A percentile compares a stretch with the other conserved stretches of the same genome.
Evolutionary conservation across 1,284 basidiomycete genomes (phyloP).

Genomic region (Melampsora abietis-canadensis): DNA sequence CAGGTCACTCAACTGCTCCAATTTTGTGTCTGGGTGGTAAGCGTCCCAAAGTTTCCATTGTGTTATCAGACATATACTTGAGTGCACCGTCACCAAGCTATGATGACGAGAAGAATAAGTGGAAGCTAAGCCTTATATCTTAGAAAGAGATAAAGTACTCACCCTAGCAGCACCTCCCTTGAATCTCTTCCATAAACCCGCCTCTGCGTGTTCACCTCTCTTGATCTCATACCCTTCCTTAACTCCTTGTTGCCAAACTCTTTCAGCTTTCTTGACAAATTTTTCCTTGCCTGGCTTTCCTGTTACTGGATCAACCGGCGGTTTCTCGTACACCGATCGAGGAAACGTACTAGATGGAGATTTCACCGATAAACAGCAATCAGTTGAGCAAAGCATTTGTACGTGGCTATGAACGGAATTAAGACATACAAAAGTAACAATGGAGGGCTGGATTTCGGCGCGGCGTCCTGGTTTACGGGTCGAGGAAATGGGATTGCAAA

Average conservation of each 20-base stretch:
- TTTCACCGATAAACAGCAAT: background rate
- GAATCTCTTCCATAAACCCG: slow-evolving; percentile 16
- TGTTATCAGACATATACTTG: slow-evolving; percentile 23
- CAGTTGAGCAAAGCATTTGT: too few relatives aligned
- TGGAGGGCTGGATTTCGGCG: slow-evolving; percentile 17
- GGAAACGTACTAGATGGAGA: slow-evolving; percentile 23
- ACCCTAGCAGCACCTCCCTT: slow-evolving; percentile 16
- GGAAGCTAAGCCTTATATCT: background rate
- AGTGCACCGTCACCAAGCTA: slow-evolving; percentile 25
- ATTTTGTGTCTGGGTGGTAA: slow-evolving; percentile 31
- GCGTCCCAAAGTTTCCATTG: slow-evolving; percentile 32
- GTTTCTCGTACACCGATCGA: slow-evolving; percentile 32
- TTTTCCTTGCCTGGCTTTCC: slow-evolving; percentile 38
- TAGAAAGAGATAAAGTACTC: too few relatives aligned
- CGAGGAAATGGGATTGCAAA: slow-evolving; percentile 37
- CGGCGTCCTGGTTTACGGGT: background rate
- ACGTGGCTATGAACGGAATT: background rate
- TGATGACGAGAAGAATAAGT: background rate
- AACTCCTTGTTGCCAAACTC: slow-evolving; percentile 41
- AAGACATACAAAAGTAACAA: slow-evolving; percentile 31
- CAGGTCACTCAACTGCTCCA: slow-evolving; percentile 13
- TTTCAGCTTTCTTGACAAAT: slow-evolving; percentile 28
- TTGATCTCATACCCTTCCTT: slow-evolving; percentile 40
- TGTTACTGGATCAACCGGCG: slow-evolving; percentile 7
- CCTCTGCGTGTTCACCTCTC: slow-evolving; percentile 21